Base-by-base conservation (phyloP, 2,329 filamentous ascomycete species). In the Chaetomiaceae sp. region DNA sequence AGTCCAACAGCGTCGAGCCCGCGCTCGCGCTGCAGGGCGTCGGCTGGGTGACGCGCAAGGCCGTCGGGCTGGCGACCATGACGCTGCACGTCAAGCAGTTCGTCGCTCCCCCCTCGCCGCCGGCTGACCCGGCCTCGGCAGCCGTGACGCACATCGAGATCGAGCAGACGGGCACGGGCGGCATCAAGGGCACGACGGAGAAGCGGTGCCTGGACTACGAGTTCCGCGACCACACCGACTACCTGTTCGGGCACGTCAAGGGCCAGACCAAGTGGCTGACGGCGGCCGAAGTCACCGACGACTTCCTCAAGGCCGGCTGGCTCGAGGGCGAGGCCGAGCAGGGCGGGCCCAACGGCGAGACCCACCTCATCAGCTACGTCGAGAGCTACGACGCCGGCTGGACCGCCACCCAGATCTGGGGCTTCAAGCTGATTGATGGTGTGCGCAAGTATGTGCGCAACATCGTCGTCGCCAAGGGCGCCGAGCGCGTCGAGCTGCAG, bases 1-100 rank as follows among this genome's bases (percentile, higher is more conserved):
- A 90, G 59, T 90, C 87, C 53, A 83, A 86, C 68, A 71, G 76
- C 58, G 72, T 82, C 42, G 86, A 90, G 54, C 73, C 82, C 1
- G 79, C 86, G 55, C 82, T 96, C 52, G 65, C 76, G 44, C 77
- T 92, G 62, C 86, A 90, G 75, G 84, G 84, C 64, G 73, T 89
- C 54, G 73, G 81, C 67, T 92, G 80, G 79, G 60, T 91, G 44
- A 77, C 78, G 44, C 87, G 89, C 69, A 90, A 85, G 72, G 81
- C 79, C 54, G 81, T 95, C 66, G 69, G 74, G 59, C 66, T 83
- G 27, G 86, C 88, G 27, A 85, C 82, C 40, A 71, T 96, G 48
- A 85, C 81, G 31, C 77, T 91, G 56, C 66, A 77, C 55, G 67
- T 87, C 48, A 80, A 76, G 60, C 72, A 84, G 66, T 80, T 75